Evolutionary conservation across 2,329 filamentous ascomycete species (phyloP).

Genomic region (Amphichorda felina): DNA sequence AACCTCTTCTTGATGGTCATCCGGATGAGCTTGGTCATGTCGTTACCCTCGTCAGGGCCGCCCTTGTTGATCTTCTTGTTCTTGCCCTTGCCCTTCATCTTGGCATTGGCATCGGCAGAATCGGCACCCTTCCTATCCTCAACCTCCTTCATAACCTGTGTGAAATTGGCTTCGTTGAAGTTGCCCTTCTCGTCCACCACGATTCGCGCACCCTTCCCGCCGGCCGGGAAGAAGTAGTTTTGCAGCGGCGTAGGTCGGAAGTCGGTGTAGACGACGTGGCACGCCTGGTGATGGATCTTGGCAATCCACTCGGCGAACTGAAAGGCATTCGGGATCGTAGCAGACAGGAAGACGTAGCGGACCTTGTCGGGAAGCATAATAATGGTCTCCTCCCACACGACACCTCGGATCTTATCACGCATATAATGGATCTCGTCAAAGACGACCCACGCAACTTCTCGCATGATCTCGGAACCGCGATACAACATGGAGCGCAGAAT

Average conservation of each 20-base stretch:
- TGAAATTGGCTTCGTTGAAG: conserved; percentile 96
- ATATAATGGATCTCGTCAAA: conserved; percentile 99
- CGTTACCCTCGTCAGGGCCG: conserved; percentile 59
- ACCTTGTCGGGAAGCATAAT: conserved; percentile 97
- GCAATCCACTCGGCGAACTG: conserved; percentile 99
- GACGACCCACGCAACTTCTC: conserved; percentile 95
- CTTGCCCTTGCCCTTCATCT: conserved; percentile 76
- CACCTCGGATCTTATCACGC: conserved; percentile 85
- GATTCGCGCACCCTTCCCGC: conserved; percentile 84
- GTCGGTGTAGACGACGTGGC: conserved; percentile 97
- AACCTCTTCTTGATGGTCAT: conserved; percentile 99
- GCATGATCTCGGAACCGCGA: conserved; percentile 97
- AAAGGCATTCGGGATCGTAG: conserved; percentile 97
- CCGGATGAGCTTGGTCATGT: conserved; percentile 95
- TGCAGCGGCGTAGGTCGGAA: conserved; percentile 94
- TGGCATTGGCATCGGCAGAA: conserved; percentile 65
- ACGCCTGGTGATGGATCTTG: conserved; percentile 94
- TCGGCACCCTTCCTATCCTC: conserved; percentile 81
- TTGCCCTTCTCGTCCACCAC: conserved; percentile 94
- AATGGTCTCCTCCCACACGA: conserved; percentile 99
- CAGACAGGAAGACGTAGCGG: conserved; percentile 94
- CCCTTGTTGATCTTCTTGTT: conserved; percentile 89
- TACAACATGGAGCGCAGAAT: conserved; percentile 99
- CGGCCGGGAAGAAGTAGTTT: conserved; percentile 94
- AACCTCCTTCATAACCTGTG: conserved; percentile 85